Evolutionary conservation across 345 rosid genomes (phyloP).

Genomic region (Raphanus raphanistrum): DNA sequence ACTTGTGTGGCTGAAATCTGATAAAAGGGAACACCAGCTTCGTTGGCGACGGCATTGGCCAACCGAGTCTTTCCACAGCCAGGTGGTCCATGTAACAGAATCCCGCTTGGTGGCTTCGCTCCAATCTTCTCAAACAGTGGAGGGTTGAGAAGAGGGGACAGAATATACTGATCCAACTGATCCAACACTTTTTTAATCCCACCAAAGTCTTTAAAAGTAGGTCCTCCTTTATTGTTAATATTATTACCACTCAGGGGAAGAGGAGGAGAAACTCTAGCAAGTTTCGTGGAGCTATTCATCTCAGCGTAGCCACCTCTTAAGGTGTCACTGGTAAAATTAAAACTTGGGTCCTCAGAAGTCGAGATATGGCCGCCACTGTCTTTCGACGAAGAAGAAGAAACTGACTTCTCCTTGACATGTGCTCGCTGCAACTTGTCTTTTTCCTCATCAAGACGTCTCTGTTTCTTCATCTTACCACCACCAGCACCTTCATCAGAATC

Average conservation of each 20-base stretch:
- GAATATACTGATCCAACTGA: slow-evolving; percentile 42
- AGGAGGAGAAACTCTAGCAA: background rate
- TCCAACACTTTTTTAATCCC: slow-evolving; percentile 65
- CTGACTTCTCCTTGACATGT: background rate
- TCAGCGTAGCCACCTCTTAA: slow-evolving; percentile 48
- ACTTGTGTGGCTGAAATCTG: slow-evolving; percentile 90
- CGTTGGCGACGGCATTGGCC: slow-evolving; percentile 80
- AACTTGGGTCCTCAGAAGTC: slow-evolving; percentile 58
- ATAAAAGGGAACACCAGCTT: slow-evolving; percentile 75
- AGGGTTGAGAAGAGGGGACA: slow-evolving; percentile 72
- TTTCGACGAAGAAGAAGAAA: slow-evolving; percentile 31
- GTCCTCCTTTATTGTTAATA: slow-evolving; percentile 42
- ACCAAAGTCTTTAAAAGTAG: slow-evolving; percentile 75
- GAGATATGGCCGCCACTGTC: slow-evolving; percentile 49
- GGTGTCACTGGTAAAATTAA: slow-evolving; percentile 61
- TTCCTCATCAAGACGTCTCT: slow-evolving; percentile 33
- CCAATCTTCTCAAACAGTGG: slow-evolving; percentile 56
- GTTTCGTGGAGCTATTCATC: background rate
- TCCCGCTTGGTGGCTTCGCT: slow-evolving; percentile 68
- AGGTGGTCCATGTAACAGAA: slow-evolving; percentile 89
- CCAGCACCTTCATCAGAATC: background rate
- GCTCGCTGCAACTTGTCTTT: no score
- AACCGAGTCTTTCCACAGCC: slow-evolving; percentile 93
- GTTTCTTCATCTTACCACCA: slow-evolving; percentile 37
- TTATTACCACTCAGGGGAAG: slow-evolving; percentile 31